Percentiles rank a stretch among this genome's conserved stretches.
These are phyloP conservation scores for Trametes sp. DNA, from an alignment of 1,284 basidiomycete genomes.

Conservation along the genomic window DNA sequence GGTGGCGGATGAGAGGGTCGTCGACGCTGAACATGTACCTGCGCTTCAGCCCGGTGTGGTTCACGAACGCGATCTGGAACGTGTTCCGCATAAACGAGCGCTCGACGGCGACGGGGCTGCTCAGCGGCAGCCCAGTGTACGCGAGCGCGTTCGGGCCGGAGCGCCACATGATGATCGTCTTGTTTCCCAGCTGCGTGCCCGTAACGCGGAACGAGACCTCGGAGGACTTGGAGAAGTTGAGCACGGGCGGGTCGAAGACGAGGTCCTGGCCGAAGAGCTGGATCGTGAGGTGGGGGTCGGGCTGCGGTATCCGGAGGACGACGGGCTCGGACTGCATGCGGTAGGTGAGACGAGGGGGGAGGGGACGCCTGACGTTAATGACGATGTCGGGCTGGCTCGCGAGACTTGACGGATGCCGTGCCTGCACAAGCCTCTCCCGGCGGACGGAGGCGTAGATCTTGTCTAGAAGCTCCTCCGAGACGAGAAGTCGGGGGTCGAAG, in stretches of 20 bases:
- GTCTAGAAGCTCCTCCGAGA: constrained; percentile 77
- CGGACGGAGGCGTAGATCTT: constrained; percentile 82
- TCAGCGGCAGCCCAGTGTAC: constrained; percentile 82
- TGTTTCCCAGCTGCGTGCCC: constrained; percentile 81
- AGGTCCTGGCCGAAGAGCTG: constrained; percentile 87
- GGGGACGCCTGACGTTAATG: constrained; percentile 74
- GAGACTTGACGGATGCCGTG: constrained; percentile 54
- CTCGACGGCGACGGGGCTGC: constrained; percentile 81
- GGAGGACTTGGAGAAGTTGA: constrained; percentile 78
- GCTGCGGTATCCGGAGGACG: constrained; percentile 81
- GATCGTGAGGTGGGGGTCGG: constrained; percentile 82
- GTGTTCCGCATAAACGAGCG: constrained; percentile 94
- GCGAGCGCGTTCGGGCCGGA: constrained; percentile 81
- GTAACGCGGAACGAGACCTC: constrained; percentile 90
- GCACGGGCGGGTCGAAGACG: constrained; percentile 82
- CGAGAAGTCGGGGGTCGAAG: constrained; percentile 71
- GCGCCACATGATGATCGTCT: constrained; percentile 82
- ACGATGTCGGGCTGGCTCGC: constrained; percentile 55
- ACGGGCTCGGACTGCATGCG: constrained; percentile 87
- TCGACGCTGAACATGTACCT: constrained; percentile 94
- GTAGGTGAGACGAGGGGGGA: constrained; percentile 84
- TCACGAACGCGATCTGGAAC: constrained; percentile 87
- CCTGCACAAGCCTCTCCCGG: constrained; percentile 76
- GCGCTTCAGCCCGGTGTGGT: constrained; percentile 72
- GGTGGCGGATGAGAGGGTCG: constrained; percentile 74